Evolutionary conservation across 768 basidiomycete genomes (phyloP), one percentile per base, ranked within the genome.

Genomic region (Macrolepiota dolichaula): DNA sequence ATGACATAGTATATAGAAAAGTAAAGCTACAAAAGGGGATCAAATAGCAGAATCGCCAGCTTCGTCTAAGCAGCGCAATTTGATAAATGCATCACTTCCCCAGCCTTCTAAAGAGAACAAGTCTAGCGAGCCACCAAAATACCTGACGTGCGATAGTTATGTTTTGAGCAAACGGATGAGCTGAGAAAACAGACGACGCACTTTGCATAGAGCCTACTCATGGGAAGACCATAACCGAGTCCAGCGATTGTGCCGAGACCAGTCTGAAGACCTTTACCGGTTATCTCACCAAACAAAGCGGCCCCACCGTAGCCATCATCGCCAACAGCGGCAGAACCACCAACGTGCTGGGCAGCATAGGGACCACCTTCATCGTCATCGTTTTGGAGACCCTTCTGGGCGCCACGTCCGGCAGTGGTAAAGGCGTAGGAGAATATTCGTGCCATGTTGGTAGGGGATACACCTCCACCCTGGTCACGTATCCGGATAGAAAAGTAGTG

Each of bases 391-490:
- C 64, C 69, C 4, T 65, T 57, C 24, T 73, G 74, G 10, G 75
- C 76, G 38, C 73, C 76, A 46, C 81, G 75, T 5, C 86, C 88
- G 2, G 92, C 92, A 4, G 94, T 94, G 4, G 93, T 94, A 71
- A 94, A 96, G 5, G 92, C 92, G 71, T 96, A 96, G 17, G 92
- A 93, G 73, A 96, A 96, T 59, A 96, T 90, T 49, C 85, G 83
- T 19, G 81, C 76, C 80, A 94, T 84, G 70, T 94, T 84, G 10
- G 81, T 75, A 2, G 86, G 86, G 0, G 87, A 81, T 35, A 96
- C 86, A 7, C 94, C 94, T 10, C 94, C 94, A 3, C 94, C 94
- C 67, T 92, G 87, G 67, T 96, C 94, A 32, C 94, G 83, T 19
- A 96, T 79, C 40, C 94, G 81, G 49, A 96, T 79, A 32, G 89